Base-by-base conservation (phyloP, 2,329 filamentous ascomycete species). In the Tolypocladium pustulatum region DNA sequence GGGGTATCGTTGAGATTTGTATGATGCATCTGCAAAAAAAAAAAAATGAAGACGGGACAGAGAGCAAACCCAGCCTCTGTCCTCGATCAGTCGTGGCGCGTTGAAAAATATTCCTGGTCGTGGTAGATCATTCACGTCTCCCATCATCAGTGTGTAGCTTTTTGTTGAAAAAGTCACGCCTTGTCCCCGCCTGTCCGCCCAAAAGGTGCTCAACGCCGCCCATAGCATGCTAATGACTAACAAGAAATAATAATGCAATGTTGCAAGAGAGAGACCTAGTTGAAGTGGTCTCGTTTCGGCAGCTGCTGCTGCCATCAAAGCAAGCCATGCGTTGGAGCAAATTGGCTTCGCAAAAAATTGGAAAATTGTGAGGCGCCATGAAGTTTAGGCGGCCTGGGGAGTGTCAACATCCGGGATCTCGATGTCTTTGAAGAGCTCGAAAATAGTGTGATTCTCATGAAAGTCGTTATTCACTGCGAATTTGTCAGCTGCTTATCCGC, bases 391-490 rank as follows among this genome's bases (percentile, higher is more conserved):
- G 30, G 63, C 58, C 38, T 65, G 62, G 13, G 67, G 64, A 58
- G 63, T 70, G 62, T 89, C 82, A 55, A 91, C 75, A 61, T 86
- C 82, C 53, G 83, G 75, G n/a, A 90, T 84, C 61, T 82, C 72
- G 4, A 99, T 80, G 30, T 85, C 91, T 20, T 92, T 83, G 71
- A 99, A 94, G 32, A 97, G 79, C 53, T 89, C 83, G 71, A 96
- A 97, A 65, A 99, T 89, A 58, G 86, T 87, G 57, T 85, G 81
- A 58, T 84, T 85, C 66, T 91, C 81, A 72, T 96, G 91, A 85
- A 99, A 99, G 72, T 99, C 91, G 69, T 99, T 99, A 78, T 99
- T 91, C 34, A 99, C 94, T 92, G n/a, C 2, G 1, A 4, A 36
- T 12, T 3, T 10, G 32, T 32, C 17, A n/a, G 25, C 4, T 12